Evolutionary conservation across 2,329 filamentous ascomycete genomes (phyloP).

Genomic region (Apiospora phragmitis): DNA sequence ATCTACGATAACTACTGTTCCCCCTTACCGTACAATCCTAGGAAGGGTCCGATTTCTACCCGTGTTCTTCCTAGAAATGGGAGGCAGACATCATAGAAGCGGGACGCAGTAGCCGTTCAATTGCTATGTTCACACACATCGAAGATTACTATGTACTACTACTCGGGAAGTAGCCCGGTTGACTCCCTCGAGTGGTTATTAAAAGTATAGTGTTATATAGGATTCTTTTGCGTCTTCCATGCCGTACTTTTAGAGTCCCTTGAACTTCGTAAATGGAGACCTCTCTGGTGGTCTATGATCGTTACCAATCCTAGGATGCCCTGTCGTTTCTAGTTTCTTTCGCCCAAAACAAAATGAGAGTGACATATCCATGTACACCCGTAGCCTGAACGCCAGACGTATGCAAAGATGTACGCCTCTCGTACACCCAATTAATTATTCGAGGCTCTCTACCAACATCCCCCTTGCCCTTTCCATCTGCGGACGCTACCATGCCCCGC

Average conservation of each 20-base stretch:
- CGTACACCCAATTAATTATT: neutral
- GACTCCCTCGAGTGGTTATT: neutral
- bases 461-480: neutral
- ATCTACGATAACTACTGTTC: too few relatives aligned
- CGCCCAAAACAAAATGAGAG: neutral
- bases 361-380: constrained; percentile 2
- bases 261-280: constrained; percentile 6
- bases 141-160: constrained; percentile 1
- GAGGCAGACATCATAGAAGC: neutral
- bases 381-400: constrained; percentile 6
- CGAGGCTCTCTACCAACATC: neutral
- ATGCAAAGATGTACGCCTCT: neutral
- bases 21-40: too few relatives aligned
- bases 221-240: neutral
- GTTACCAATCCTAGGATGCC: neutral
- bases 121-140: neutral
- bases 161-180: neutral
- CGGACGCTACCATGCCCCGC: constrained; percentile 2
- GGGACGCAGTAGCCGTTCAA: neutral
- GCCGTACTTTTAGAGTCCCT: neutral
- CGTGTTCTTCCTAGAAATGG: too few relatives aligned
- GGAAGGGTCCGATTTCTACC: too few relatives aligned
- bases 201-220: neutral
- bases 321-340: constrained; percentile 7
- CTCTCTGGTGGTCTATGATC: neutral